Conservation (phyloP, 768 basidiomycete genomes). For the Suillus decipiens region DNA sequence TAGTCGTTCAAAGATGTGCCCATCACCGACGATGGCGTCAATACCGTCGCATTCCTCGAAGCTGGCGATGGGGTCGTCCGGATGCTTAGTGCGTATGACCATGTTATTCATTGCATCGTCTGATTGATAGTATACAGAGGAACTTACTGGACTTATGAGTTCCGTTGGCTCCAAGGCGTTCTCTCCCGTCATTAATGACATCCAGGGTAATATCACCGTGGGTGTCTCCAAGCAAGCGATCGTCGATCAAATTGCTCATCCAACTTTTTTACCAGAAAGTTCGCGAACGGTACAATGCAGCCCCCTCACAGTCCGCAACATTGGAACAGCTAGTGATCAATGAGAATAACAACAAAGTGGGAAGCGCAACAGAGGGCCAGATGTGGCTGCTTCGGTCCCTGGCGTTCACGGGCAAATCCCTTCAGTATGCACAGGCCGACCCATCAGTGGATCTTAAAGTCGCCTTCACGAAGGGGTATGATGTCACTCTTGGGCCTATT, state of each 20-base stretch:
- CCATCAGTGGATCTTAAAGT: constrained; percentile 51
- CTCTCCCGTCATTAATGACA: constrained; percentile 76
- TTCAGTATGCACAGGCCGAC: constrained; percentile 71
- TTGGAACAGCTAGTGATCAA: constrained; percentile 82
- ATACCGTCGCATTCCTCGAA: constrained; percentile 86
- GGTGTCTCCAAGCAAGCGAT: constrained; percentile 21
- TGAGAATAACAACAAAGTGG: constrained; percentile 87
- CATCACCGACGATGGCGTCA: constrained; percentile 82
- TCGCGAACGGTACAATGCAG: constrained; percentile 70
- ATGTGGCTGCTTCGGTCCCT: constrained; percentile 94
- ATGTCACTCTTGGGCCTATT: constrained; percentile 28
- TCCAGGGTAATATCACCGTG: constrained; percentile 91
- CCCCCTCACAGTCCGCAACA: constrained; percentile 66
- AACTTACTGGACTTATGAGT: constrained; percentile 6
- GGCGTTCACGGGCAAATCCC: constrained; percentile 83
- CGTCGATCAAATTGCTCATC: background rate
- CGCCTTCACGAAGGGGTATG: constrained; percentile 84
- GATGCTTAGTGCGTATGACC: constrained; percentile 71
- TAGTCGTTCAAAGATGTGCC: constrained; percentile 95
- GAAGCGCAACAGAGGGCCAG: constrained; percentile 85
- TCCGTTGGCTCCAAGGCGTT: constrained; percentile 74
- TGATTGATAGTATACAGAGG: background rate
- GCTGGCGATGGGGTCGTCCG: constrained; percentile 87
- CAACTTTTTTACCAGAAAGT: constrained; percentile 70
- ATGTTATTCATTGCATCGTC: background rate